Evolutionary conservation across 257 asterid genomes (phyloP), one percentile per base, ranked within the genome.

Genomic region (Fraxinus quadrangulata): DNA sequence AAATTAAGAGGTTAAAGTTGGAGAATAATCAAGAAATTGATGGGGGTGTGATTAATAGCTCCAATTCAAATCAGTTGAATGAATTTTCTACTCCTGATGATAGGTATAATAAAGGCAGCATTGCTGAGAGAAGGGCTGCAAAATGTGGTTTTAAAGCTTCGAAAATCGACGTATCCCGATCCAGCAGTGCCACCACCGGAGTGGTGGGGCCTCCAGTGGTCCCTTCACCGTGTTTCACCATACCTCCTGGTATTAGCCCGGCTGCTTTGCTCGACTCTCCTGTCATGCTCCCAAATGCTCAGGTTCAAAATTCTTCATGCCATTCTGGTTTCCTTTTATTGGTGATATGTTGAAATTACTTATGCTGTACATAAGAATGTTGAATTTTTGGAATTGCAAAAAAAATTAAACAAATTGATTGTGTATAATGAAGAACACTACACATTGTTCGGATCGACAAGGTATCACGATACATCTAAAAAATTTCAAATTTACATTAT

Each of bases 261-360:
- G 87, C 98, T 0, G 91, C 87, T 0, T 56, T 91, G 87, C 90
- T 93, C 2, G 97, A 87, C 42, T 91, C 98, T 49, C 93, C 94
- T 31, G 76, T 86, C 82, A 84, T 89, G 93, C 90, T 90, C 33
- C 92, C 90, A 11, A 89, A 86, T 74, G 73, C 84, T 63, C 89
- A 87, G 93, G 98, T 90, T 42, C 1, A 17, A 63, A 63, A 10
- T 26, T 24, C 8, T 63, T 3, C 17, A 24, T 63, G 6, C 36
- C 34, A 26, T 63, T 24, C n/a, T 63, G 69, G 26, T 59, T 42
- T 42, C 51, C 14, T 10, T 40, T 40, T 40, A 10, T 40, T 39
- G 3, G 47, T 8, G 9, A 9, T 39, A 10, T 39, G 9, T 39
- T 9, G 47, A 40, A 40, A 40, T 9, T 40, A 40, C 47, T 40